Evolutionary conservation across 805 yeast species (phyloP), one percentile per base, ranked within the genome.

Genomic region (Saccharomycopsis schoenii): DNA sequence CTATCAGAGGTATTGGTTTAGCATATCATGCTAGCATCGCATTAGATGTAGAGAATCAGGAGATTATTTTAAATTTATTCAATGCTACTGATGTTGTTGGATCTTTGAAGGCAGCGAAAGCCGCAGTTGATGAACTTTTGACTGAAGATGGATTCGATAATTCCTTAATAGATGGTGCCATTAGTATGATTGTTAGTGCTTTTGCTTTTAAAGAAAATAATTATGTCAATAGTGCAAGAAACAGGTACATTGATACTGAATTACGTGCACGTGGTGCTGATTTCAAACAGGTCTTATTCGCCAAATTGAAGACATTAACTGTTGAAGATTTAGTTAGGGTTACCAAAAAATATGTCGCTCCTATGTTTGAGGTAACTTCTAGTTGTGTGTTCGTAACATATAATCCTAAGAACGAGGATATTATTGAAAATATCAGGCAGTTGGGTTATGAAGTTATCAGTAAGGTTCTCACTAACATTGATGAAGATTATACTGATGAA

Each of bases 1-100:
- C 96, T 60, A 88, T 94, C 40, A 82, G 99, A 73, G 99, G 99
- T 50, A 80, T 91, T 1, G 99, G 99, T 1, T 76, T 89, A 52
- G 97, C 97, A 0, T 94, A 94, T 71, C 97, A 97, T 43, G 94
- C 93, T 1, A 77, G 76, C 60, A 77, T 89, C 66, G 69, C 77
- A 54, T 77, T 82, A 56, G 79, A 80, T 64, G 69, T 81, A 12
- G 97, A 90, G 66, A 74, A 81, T 50, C 93, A 96, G 2, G 81
- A 79, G 59, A 72, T 93, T 64, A 77, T 78, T 4, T 89, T 85
- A 67, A 79, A 77, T 55, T 79, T 93, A 19, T 88, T 89, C 68
- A 80, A 97, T 64, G 97, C 96, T 14, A 82, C 96, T 1, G 97
- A 94, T 71, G 83, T 88, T 1, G 76, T 81, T 59, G 82, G 83